These are phyloP conservation scores for Pugionium dolabratum DNA, from an alignment of 345 rosid genomes.

Conservation along the genomic window DNA sequence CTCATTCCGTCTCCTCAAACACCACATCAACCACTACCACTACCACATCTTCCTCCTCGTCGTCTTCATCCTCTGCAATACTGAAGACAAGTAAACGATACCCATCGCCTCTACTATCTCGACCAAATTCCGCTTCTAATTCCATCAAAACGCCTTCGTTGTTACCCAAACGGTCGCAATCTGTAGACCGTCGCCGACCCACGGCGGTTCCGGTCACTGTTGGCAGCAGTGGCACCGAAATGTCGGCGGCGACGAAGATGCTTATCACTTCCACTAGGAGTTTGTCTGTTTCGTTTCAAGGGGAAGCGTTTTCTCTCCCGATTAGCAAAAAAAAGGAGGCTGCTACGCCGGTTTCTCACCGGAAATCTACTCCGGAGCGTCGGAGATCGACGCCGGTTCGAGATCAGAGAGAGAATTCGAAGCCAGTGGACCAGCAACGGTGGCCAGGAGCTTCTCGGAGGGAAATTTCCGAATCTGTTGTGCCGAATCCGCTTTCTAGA, in stretches of 20 bases:
- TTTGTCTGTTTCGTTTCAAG: slow-evolving; percentile 95
- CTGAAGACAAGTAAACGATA: slow-evolving; percentile 48
- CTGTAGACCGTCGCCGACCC: slow-evolving; percentile 72
- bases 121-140: slow-evolving; percentile 51
- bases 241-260: slow-evolving; percentile 65
- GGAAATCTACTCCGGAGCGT: slow-evolving; percentile 82
- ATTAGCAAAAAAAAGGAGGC: slow-evolving; percentile 74
- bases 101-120: slow-evolving; percentile 69
- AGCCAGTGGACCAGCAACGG: slow-evolving; percentile 53
- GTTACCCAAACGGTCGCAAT: slow-evolving; percentile 73
- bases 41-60: slow-evolving; percentile 50
- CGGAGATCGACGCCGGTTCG: slow-evolving; percentile 50
- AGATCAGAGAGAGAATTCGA: slow-evolving; percentile 66
- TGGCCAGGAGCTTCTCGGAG: slow-evolving; percentile 70
- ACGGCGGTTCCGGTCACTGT: slow-evolving; percentile 50
- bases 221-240: slow-evolving; percentile 43
- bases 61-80: slow-evolving; percentile 48
- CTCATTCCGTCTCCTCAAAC: slow-evolving; percentile 51
- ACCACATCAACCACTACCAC: slow-evolving; percentile 41
- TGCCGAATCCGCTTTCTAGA: slow-evolving; percentile 57
- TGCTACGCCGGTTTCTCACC: slow-evolving; percentile 49
- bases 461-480: slow-evolving; percentile 39
- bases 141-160: slow-evolving; percentile 44
- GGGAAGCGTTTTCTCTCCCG: slow-evolving; percentile 73
- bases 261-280: slow-evolving; percentile 80